Evolutionary conservation across 2,329 filamentous ascomycete species (phyloP).

Genomic region (Lachnellula subtilissima): DNA sequence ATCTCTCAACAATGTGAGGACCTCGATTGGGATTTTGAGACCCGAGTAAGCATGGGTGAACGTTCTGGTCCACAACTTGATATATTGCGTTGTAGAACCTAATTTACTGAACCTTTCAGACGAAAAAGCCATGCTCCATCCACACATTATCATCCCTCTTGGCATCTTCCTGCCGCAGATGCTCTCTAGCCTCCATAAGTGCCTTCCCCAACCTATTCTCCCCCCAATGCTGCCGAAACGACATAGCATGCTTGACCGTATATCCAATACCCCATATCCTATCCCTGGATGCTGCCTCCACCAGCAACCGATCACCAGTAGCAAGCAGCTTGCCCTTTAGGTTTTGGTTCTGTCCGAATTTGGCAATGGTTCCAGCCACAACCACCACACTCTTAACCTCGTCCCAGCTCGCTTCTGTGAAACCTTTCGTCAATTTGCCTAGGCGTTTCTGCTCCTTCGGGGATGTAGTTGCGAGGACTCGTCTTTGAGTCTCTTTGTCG

Average conservation of each 20-base stretch:
- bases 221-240: conserved; percentile 27
- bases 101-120: too few relatives aligned
- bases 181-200: conserved; percentile 27
- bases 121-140: too few relatives aligned
- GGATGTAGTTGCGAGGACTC: conserved; percentile 24
- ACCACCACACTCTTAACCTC: conserved; percentile 23
- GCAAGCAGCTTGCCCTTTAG: conserved; percentile 29
- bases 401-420: conserved; percentile 28
- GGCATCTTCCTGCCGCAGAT: conserved; percentile 1
- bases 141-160: too few relatives aligned
- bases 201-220: conserved; percentile 31
- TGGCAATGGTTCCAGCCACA: conserved; percentile 31
- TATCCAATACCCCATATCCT: conserved; percentile 35
- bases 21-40: too few relatives aligned
- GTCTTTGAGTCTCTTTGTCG: conserved; percentile 25
- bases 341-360: conserved; percentile 32
- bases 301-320: conserved; percentile 31
- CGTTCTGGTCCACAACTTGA: too few relatives aligned
- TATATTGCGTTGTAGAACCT: too few relatives aligned
- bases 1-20: too few relatives aligned
- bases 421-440: conserved; percentile 27
- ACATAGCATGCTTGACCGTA: conserved; percentile 29
- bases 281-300: conserved; percentile 31
- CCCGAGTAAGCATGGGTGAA: too few relatives aligned
- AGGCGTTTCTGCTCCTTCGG: conserved; percentile 32